Evolutionary conservation across 2,329 filamentous ascomycete genomes (phyloP).

Genomic region (Claviceps sp.): DNA sequence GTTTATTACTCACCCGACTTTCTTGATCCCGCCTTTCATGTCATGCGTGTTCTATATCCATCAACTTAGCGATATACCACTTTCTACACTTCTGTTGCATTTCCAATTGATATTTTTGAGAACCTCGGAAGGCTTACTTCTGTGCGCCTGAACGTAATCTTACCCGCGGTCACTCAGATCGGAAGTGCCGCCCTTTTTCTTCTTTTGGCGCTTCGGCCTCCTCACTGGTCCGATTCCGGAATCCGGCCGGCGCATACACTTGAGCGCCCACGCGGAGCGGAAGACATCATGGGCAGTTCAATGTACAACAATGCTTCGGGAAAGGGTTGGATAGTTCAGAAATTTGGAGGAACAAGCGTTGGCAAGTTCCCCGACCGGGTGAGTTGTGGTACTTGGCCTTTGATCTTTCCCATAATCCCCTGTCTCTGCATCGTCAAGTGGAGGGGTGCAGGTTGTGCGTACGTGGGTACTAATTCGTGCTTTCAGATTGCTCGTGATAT

Average conservation of each 20-base stretch:
- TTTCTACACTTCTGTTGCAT: too few relatives aligned
- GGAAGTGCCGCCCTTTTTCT: not conserved
- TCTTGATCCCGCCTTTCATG: too few relatives aligned
- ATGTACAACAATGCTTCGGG: conserved; percentile 21
- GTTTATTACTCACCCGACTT: too few relatives aligned
- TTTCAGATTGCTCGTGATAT: conserved; percentile 28
- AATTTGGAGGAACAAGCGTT: conserved; percentile 90
- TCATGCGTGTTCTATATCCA: too few relatives aligned
- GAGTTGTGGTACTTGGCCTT: conserved; percentile 11
- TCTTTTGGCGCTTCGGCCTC: not conserved
- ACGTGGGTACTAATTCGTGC: not conserved
- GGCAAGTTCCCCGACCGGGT: conserved; percentile 77
- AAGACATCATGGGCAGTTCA: conserved; percentile 19
- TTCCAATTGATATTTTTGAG: too few relatives aligned
- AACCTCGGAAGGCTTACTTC: too few relatives aligned
- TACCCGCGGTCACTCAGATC: too few relatives aligned
- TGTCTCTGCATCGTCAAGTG: not conserved
- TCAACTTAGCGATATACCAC: too few relatives aligned
- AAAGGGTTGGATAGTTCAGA: conserved; percentile 73
- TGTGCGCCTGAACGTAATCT: too few relatives aligned
- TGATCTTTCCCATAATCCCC: not conserved
- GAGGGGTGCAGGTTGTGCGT: not conserved
- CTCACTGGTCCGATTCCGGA: not conserved
- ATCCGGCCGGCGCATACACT: not conserved
- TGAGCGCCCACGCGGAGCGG: not conserved